Base-by-base conservation (phyloP, 1,284 basidiomycete species). In the Phellopilus nigrolimitatus region DNA sequence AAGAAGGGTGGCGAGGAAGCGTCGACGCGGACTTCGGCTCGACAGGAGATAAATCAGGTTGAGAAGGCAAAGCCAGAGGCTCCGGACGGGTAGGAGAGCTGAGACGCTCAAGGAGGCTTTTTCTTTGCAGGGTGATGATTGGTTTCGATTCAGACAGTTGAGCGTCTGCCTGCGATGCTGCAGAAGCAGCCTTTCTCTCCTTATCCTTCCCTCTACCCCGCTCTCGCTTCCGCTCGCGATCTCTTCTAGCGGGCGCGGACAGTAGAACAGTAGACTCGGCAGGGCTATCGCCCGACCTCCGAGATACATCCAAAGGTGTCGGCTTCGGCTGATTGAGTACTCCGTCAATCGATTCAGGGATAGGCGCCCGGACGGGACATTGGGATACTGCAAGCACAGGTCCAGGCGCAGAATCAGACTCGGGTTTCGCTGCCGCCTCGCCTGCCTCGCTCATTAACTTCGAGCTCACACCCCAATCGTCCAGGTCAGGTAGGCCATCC, bases 401-500 rank as follows among this genome's bases (percentile, higher is more conserved):
- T n/a, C 17, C 38, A 40, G 38, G 19, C n/a, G n/a, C 15, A 37
- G 34, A 37, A 15, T 37, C 47, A 22, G 45, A 15, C 17, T 37
- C 31, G 5, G 39, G 28, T 30, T 41, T 52, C 42, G 27, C 6
- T 3, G 28, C 19, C 25, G 37, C 37, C n/a, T 9, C 17, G 10
- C 24, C 45, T 33, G 22, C 28, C 12, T 51, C 49, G 30, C 37
- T 45, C 6, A 41, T 37, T 19, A 44, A 34, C 15, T 42, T 66
- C 15, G 79, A 71, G 27, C 71, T 72, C 36, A 87, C 75, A 24
- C 84, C 87, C 88, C 88, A 90, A 61, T 91, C 88, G 61, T 89
- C 79, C 17, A 91, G 71, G 67, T 89, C 87, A 9, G 88, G 88
- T 4, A 91, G 69, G 59, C 78, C 81, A 61, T 88, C 87, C 57